Evolutionary conservation across 108 stramenopile genomes (phyloP).

Genomic region (Aureococcus anophagefferens): DNA sequence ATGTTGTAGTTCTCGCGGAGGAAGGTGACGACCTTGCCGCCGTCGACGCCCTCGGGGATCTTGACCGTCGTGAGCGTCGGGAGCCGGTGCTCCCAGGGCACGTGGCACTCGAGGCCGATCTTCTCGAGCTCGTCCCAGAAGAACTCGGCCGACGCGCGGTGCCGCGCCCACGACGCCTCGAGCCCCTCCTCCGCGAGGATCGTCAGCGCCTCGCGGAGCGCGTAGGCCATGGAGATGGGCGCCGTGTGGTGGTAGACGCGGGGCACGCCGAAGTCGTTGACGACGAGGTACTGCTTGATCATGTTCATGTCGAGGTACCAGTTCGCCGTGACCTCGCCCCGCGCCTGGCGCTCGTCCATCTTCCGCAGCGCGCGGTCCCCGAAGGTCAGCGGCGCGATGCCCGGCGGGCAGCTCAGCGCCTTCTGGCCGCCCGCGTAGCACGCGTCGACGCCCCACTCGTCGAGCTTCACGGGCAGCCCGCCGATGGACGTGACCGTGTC

Average conservation of each 20-base stretch:
- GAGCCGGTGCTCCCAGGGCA: not conserved
- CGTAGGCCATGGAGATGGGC: not conserved
- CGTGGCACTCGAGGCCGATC: not conserved
- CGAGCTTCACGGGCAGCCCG: not conserved
- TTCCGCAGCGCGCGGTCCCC: not conserved
- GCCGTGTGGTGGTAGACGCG: not conserved
- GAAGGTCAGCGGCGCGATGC: not conserved
- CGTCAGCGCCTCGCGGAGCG: not conserved
- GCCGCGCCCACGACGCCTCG: not conserved
- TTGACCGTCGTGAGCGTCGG: not conserved
- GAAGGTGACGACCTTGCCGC: not conserved
- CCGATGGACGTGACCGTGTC: not conserved
- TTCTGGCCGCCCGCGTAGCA: not conserved
- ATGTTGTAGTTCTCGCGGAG: not conserved
- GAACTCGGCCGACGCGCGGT: not conserved
- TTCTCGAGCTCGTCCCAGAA: conserved; percentile 1
- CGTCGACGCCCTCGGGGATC: not conserved
- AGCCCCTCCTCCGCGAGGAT: not conserved
- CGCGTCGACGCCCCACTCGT: not conserved
- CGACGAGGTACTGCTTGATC: not conserved
- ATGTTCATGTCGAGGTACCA: not conserved
- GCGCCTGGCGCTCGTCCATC: not conserved
- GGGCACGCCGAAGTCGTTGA: not conserved
- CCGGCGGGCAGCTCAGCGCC: not conserved
- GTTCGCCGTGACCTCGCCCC: not conserved